phyloP scores from a whole-genome alignment of 2,329 filamentous ascomycete genomes.

The Arthrocladium fulminans region DNA sequence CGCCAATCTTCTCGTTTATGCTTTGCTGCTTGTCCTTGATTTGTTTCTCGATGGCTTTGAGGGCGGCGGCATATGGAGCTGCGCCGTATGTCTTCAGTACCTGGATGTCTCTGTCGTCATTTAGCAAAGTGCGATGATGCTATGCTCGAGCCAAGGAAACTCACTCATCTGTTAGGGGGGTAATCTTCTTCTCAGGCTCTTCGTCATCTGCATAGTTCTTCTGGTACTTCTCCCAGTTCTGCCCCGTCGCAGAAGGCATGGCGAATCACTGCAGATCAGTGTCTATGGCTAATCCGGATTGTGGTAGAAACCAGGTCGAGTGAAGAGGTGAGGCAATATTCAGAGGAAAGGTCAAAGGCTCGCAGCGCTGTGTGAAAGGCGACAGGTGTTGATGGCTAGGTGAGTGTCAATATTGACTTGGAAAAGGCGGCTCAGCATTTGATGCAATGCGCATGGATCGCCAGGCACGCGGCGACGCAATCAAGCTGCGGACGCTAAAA shows the following conservation, averaged over 20 bases:
- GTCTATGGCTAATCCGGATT: no score
- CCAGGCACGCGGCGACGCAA: neutral
- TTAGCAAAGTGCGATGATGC: conserved; percentile 26
- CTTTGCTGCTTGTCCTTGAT: conserved; percentile 99
- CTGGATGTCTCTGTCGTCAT: conserved; percentile 68
- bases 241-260: conserved; percentile 58
- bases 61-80: conserved; percentile 81
- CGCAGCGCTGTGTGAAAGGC: no score
- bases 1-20: conserved; percentile 95
- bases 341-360: no score
- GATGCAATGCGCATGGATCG: no score
- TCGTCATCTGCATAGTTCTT: conserved; percentile 97
- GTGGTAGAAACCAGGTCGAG: no score
- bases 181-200: conserved; percentile 99
- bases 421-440: no score
- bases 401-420: neutral
- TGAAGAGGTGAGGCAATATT: no score
- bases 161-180: conserved; percentile 90
- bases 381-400: no score
- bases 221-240: conserved; percentile 97
- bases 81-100: conserved; percentile 98
- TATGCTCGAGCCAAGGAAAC: conserved; percentile 27
- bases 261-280: neutral
- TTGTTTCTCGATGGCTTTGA: conserved; percentile 97
- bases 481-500: neutral